Percentiles rank a stretch among this genome's conserved stretches.
Evolutionary conservation across 495 filamentous ascomycete species (phyloP).

Genomic region (Neurospora tetraspora): DNA sequence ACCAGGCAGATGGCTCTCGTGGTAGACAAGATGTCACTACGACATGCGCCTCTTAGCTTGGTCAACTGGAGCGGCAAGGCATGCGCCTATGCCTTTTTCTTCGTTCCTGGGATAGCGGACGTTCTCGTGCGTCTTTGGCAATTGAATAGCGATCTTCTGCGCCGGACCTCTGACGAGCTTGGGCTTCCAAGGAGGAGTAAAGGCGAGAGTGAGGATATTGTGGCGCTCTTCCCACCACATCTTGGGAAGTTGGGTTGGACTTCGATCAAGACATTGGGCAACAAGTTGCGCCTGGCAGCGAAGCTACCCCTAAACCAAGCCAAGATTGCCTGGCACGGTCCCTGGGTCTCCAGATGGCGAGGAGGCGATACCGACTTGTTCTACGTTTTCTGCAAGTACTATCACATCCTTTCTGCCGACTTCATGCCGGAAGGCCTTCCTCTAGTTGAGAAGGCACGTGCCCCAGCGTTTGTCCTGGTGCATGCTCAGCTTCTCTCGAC

Average conservation of each 20-base stretch:
- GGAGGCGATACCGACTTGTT: constrained; percentile 88
- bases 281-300: constrained; percentile 57
- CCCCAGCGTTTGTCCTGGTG: constrained; percentile 73
- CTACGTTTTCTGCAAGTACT: constrained; percentile 89
- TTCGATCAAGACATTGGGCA: constrained; percentile 50
- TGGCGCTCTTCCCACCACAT: constrained; percentile 60
- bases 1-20: constrained; percentile 80
- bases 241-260: constrained; percentile 64
- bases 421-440: constrained; percentile 57
- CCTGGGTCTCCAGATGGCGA: constrained; percentile 79
- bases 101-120: constrained; percentile 82
- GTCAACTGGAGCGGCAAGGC: constrained; percentile 93
- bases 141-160: constrained; percentile 51
- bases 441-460: constrained; percentile 53
- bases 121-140: constrained; percentile 79
- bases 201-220: constrained; percentile 48
- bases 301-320: constrained; percentile 57
- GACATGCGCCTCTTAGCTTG: constrained; percentile 81
- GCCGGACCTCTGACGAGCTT: constrained; percentile 60
- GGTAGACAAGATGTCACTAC: constrained; percentile 83
- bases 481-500: constrained; percentile 77
- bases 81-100: constrained; percentile 92
- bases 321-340: constrained; percentile 74
- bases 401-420: constrained; percentile 71
- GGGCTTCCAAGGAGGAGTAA: constrained; percentile 38